These are phyloP conservation scores for Amanita muscaria DNA, from an alignment of 768 basidiomycete genomes.

Conservation along the genomic window DNA sequence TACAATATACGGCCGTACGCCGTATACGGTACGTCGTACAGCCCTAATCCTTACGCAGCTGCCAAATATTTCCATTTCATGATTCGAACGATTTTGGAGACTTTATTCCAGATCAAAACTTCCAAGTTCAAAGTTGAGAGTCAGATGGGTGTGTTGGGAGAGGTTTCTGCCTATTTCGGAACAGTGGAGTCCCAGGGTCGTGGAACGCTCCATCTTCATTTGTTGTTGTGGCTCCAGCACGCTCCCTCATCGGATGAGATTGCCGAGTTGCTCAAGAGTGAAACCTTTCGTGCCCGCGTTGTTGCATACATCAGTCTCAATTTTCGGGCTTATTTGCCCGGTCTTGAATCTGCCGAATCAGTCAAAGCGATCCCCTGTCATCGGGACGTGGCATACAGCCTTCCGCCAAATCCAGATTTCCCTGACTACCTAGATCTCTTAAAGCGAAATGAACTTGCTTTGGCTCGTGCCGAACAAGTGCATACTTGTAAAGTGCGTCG, in stretches of 20 bases:
- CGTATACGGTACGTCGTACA: no score
- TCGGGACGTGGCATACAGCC: slow-evolving; percentile 22
- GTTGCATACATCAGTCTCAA: slow-evolving; percentile 24
- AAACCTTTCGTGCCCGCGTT: slow-evolving; percentile 20
- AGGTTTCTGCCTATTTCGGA: slow-evolving; percentile 15
- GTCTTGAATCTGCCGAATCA: slow-evolving; percentile 18
- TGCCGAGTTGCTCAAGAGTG: slow-evolving; percentile 14
- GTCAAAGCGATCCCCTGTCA: slow-evolving; percentile 18
- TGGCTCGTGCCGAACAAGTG: slow-evolving; percentile 21
- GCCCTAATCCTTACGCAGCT: slow-evolving; percentile 1
- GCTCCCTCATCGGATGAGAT: slow-evolving; percentile 23
- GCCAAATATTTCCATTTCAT: slow-evolving; percentile 1
- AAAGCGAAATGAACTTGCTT: slow-evolving; percentile 13
- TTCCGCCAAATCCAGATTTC: slow-evolving; percentile 22
- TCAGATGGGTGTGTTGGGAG: slow-evolving; percentile 10
- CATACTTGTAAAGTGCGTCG: slow-evolving; percentile 21
- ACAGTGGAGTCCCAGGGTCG: slow-evolving; percentile 30
- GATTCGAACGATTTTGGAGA: not conserved
- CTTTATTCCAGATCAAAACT: not conserved
- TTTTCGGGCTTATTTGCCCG: slow-evolving; percentile 23
- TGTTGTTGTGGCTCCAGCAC: slow-evolving; percentile 24
- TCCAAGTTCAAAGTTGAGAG: slow-evolving; percentile 13
- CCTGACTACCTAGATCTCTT: slow-evolving; percentile 14
- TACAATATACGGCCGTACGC: no score
- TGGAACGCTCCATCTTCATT: slow-evolving; percentile 28